A percentile compares a stretch with the other conserved stretches of the same genome.
Evolutionary conservation across 495 filamentous ascomycete species (phyloP).

Genomic region (Astrothelium subdiscretum): DNA sequence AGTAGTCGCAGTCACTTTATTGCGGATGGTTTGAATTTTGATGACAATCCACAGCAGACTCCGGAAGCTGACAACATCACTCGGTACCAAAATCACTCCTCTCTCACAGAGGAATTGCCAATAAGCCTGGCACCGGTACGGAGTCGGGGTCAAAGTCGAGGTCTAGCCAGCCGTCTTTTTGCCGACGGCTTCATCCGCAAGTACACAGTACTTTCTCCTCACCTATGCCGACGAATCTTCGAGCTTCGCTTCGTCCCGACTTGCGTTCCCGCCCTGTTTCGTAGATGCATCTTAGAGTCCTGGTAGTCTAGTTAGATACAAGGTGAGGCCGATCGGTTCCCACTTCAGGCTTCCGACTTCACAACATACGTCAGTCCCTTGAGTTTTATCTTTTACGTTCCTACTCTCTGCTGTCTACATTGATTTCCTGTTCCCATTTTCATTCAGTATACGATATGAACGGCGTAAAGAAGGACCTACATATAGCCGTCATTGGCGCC

Average conservation of each 20-base stretch:
- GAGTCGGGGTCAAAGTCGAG: background rate
- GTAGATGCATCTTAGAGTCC: background rate
- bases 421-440: too few relatives aligned
- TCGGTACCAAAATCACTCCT: too few relatives aligned
- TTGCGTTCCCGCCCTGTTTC: background rate
- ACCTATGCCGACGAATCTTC: background rate
- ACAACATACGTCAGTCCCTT: background rate
- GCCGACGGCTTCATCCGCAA: background rate
- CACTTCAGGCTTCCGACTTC: background rate
- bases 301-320: background rate
- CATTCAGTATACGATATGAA: background rate
- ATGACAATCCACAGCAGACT: too few relatives aligned
- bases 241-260: background rate
- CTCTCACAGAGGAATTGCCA: too few relatives aligned
- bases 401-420: background rate
- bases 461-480: constrained; percentile 5
- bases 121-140: too few relatives aligned
- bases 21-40: too few relatives aligned
- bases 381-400: background rate
- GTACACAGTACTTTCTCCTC: background rate
- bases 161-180: background rate
- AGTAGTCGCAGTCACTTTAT: too few relatives aligned
- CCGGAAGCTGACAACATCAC: too few relatives aligned
- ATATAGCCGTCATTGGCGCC: constrained; percentile 25
- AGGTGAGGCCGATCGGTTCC: background rate